Conservation (phyloP, 2,329 filamentous ascomycete species). For the Domatiomyces catenatus region DNA sequence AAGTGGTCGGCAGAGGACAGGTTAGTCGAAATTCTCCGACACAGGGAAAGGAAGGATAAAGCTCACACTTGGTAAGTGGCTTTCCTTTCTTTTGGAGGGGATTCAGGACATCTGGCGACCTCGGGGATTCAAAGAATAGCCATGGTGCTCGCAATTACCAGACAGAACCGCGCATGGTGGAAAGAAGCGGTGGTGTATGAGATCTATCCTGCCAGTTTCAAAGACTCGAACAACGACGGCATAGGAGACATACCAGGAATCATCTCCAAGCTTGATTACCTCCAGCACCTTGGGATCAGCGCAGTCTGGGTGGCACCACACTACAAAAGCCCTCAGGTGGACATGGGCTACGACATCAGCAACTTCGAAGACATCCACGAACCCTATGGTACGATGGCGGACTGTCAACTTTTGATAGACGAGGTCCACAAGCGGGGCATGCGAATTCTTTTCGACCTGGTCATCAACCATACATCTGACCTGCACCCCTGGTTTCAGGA, state of each 20-base stretch:
- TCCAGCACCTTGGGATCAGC: constrained; percentile 45
- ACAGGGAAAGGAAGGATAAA: too few species aligned
- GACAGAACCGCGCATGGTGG: constrained; percentile 42
- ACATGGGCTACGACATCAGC: constrained; percentile 57
- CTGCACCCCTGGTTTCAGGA: constrained; percentile 55
- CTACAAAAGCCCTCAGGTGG: constrained; percentile 47
- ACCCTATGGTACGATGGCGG: constrained; percentile 46
- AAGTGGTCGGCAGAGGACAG: too few species aligned
- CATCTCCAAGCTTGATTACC: constrained; percentile 45
- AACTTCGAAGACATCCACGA: constrained; percentile 48
- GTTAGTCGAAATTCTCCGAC: too few species aligned
- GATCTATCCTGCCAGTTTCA: constrained; percentile 46
- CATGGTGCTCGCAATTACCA: constrained; percentile 3
- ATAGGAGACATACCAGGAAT: constrained; percentile 50
- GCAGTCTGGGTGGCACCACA: constrained; percentile 55
- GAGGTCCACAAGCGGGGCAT: constrained; percentile 45
- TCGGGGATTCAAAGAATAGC: too few species aligned
- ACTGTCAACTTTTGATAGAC: constrained; percentile 43
- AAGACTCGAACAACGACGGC: constrained; percentile 43
- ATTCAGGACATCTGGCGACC: too few species aligned
- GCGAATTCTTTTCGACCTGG: constrained; percentile 55
- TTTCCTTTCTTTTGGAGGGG: too few species aligned
- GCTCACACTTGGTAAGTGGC: too few species aligned
- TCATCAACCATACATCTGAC: constrained; percentile 58
- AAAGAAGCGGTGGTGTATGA: constrained; percentile 47